phyloP scores from a whole-genome alignment of 1,284 basidiomycete genomes.

The Moniliophthora roreri region DNA sequence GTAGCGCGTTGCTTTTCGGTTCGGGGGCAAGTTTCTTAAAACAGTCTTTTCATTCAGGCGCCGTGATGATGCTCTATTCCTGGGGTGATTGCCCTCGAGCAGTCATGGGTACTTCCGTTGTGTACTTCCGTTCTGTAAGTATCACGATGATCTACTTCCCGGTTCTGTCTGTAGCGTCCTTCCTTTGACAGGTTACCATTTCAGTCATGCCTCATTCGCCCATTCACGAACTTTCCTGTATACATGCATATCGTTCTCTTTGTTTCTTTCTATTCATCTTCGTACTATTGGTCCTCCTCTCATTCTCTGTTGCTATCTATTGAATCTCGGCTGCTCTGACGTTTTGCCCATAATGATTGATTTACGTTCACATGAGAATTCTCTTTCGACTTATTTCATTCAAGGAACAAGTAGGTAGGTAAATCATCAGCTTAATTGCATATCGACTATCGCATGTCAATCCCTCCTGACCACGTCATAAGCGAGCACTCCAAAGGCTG shows the following conservation, averaged over 20 bases:
- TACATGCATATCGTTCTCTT: background rate
- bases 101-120: no score
- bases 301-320: conserved; percentile 31
- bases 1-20: conserved; percentile 9
- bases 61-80: background rate
- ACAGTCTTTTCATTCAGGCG: background rate
- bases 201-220: background rate
- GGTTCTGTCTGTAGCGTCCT: background rate
- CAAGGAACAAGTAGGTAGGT: background rate
- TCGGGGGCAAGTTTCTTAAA: background rate
- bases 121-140: no score
- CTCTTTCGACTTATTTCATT: background rate
- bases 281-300: conserved; percentile 16
- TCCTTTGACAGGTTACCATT: background rate
- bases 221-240: background rate
- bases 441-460: background rate
- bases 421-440: background rate
- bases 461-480: conserved; percentile 58
- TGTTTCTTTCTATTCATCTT: conserved; percentile 18
- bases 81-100: no score
- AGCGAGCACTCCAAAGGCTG: conserved; percentile 71
- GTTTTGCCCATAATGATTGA: conserved; percentile 12
- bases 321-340: conserved; percentile 11
- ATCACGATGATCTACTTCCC: no score
- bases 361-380: background rate